Conservation (phyloP, 202 grass and related monocot genomes). For the Setaria italica region DNA sequence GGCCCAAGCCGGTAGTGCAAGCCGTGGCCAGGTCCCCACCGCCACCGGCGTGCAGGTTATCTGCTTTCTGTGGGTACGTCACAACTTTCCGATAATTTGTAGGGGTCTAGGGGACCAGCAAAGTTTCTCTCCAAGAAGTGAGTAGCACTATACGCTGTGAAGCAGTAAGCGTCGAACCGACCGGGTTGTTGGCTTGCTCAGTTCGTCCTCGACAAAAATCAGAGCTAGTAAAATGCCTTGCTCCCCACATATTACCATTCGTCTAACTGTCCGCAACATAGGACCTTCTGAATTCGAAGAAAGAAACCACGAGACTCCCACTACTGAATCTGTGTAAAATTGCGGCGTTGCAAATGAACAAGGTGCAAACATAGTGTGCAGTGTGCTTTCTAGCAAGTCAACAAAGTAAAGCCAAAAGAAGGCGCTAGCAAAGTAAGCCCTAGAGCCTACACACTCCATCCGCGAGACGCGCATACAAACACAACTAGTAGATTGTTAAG, state of each 20-base stretch:
- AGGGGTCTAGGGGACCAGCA: too few relatives aligned
- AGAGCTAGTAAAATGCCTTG: neutral
- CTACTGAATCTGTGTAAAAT: too few relatives aligned
- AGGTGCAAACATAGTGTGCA: neutral
- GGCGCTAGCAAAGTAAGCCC: conserved; percentile 12
- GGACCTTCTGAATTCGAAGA: neutral
- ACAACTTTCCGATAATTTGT: conserved; percentile 23
- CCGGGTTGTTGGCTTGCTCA: neutral
- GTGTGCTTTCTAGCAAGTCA: neutral
- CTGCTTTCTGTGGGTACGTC: conserved; percentile 40
- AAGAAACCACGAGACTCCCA: too few relatives aligned
- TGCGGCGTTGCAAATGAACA: neutral
- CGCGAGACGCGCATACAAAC: neutral
- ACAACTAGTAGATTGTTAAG: neutral
- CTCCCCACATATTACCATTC: neutral
- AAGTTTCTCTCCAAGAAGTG: neutral
- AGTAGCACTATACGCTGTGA: neutral
- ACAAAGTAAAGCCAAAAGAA: conserved; percentile 22
- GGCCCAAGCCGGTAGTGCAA: conserved; percentile 18
- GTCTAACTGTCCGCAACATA: neutral
- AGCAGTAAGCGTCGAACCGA: too few relatives aligned
- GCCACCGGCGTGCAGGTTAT: conserved; percentile 18
- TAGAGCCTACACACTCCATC: neutral
- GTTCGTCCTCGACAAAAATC: neutral
- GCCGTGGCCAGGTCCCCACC: neutral